Conservation (phyloP, 2,329 filamentous ascomycete genomes). For the Alternaria triticina region DNA sequence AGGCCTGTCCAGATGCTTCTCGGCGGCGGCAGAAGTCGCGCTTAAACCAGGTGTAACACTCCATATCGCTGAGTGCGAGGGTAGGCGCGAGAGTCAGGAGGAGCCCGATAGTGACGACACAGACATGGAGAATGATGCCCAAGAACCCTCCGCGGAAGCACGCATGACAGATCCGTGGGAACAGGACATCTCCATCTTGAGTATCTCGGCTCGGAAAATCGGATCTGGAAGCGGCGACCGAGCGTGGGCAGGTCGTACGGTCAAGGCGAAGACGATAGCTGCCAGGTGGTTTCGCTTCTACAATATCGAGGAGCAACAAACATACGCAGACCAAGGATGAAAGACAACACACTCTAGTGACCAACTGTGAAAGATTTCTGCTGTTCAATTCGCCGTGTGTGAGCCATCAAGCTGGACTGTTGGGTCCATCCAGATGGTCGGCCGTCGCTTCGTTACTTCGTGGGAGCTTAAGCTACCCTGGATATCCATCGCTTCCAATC, state of each 20-base stretch:
- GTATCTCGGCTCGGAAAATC: slow-evolving; percentile 53
- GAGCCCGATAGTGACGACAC: slow-evolving; percentile 64
- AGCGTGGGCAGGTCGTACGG: slow-evolving; percentile 57
- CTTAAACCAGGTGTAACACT: slow-evolving; percentile 43
- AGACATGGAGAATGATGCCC: slow-evolving; percentile 29
- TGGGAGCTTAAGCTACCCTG: slow-evolving; percentile 16
- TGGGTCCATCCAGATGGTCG: slow-evolving; percentile 20
- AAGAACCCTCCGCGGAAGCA: neutral
- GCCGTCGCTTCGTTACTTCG: slow-evolving; percentile 35
- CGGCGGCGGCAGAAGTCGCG: slow-evolving; percentile 68
- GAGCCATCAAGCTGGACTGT: slow-evolving; percentile 10
- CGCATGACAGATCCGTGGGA: slow-evolving; percentile 50
- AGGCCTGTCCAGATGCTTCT: slow-evolving; percentile 69
- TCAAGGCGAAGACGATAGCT: slow-evolving; percentile 51
- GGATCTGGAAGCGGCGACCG: slow-evolving; percentile 43
- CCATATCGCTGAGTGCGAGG: slow-evolving; percentile 51
- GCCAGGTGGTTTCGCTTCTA: slow-evolving; percentile 53
- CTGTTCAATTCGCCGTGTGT: slow-evolving; percentile 10
- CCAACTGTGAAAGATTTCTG: slow-evolving; percentile 11
- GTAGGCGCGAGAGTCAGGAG: slow-evolving; percentile 39
- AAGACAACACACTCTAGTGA: neutral
- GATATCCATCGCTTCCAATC: slow-evolving; percentile 22
- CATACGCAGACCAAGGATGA: slow-evolving; percentile 13
- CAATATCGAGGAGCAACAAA: slow-evolving; percentile 13
- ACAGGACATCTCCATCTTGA: slow-evolving; percentile 55